Evolutionary conservation across 2,329 filamentous ascomycete genomes (phyloP).

Genomic region (Geosmithia flava): DNA sequence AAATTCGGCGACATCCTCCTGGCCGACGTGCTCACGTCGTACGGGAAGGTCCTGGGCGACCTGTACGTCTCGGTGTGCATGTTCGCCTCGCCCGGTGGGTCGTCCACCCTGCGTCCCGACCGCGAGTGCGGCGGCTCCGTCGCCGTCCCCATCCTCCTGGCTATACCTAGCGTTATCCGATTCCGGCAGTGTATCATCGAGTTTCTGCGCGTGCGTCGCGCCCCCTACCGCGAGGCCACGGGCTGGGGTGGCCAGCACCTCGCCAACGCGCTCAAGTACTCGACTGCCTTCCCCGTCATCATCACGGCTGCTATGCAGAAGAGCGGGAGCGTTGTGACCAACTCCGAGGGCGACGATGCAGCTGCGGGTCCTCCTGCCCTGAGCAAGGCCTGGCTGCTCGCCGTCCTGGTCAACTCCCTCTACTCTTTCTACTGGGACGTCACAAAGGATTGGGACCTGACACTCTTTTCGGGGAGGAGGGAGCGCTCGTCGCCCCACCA

Average conservation of each 20-base stretch:
- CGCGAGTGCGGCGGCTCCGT: constrained; percentile 68
- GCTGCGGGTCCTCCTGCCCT: constrained; percentile 12
- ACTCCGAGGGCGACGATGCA: constrained; percentile 6
- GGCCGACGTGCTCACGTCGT: constrained; percentile 88
- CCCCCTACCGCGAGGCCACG: constrained; percentile 37
- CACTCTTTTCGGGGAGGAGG: constrained; percentile 52
- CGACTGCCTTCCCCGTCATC: constrained; percentile 87
- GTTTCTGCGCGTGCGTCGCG: constrained; percentile 57
- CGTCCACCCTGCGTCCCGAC: constrained; percentile 71
- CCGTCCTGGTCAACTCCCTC: constrained; percentile 69
- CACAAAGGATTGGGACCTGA: constrained; percentile 91
- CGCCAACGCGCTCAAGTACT: constrained; percentile 90
- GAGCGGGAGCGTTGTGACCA: constrained; percentile 31
- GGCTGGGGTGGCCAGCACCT: constrained; percentile 80
- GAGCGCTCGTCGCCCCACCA: constrained; percentile 51
- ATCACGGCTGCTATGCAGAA: constrained; percentile 63
- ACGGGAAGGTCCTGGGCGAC: constrained; percentile 84
- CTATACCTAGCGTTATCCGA: constrained; percentile 72
- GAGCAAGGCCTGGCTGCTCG: constrained; percentile 54
- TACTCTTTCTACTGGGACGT: constrained; percentile 99
- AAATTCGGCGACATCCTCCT: constrained; percentile 93
- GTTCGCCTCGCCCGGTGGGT: constrained; percentile 62
- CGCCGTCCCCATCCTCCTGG: constrained; percentile 74
- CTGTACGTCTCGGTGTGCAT: constrained; percentile 84
- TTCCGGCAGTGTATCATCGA: constrained; percentile 88